Evolutionary conservation across 306 rosid genomes (phyloP).

Genomic region (Vigna angularis): DNA sequence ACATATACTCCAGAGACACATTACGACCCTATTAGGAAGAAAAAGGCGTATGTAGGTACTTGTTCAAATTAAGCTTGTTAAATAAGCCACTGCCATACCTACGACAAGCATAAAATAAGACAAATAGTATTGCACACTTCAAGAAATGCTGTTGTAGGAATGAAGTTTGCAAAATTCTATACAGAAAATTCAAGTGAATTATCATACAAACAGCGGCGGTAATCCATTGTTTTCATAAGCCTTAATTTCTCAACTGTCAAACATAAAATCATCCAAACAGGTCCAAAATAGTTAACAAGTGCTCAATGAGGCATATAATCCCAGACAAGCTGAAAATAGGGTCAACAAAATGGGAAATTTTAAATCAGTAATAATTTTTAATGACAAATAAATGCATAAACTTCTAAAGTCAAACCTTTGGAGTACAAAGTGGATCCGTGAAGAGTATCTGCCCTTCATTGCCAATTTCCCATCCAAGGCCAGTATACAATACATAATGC

Average conservation of each 20-base stretch:
- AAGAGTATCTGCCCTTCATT: conserved; percentile 95
- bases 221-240: neutral
- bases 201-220: neutral
- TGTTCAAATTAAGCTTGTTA: conserved; percentile 16
- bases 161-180: neutral
- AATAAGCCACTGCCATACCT: neutral
- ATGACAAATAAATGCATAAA: neutral
- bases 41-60: neutral
- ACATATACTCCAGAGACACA: neutral
- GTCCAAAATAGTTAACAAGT: neutral
- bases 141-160: conserved; percentile 20
- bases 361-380: neutral
- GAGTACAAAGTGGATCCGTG: conserved; percentile 95
- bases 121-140: neutral
- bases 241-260: neutral
- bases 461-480: conserved; percentile 99
- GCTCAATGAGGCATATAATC: neutral
- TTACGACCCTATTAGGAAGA: conserved; percentile 20
- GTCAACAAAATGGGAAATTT: neutral
- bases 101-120: neutral
- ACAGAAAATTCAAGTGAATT: neutral
- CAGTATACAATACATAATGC: conserved; percentile 82
- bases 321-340: conserved; percentile 1
- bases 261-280: conserved; percentile 10
- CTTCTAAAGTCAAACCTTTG: conserved; percentile 67